Base-by-base conservation (phyloP, 1,284 basidiomycete genomes). In the Naganishia sp. region DNA sequence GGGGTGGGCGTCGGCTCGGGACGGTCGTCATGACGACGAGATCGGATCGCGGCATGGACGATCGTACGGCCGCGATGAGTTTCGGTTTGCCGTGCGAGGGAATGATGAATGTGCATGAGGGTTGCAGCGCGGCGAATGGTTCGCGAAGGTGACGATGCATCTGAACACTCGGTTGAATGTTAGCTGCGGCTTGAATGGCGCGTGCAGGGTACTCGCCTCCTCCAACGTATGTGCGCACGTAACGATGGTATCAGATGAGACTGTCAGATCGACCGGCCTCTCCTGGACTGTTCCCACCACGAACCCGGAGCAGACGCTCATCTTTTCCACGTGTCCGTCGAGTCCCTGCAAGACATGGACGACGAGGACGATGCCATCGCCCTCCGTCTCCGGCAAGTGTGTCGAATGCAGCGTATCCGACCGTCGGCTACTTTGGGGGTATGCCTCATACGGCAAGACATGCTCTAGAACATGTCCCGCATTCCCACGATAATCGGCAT, bases 141-240 rank as follows among this genome's bases (percentile, higher is more conserved):
- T 80, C 69, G 41, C 76, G 80, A 28, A 80, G 83, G 54, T 80
- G 80, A 57, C 82, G 81, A 56, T 65, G 52, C 47, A 85, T 84
- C 85, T 86, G n/a, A n/a, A n/a, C n/a, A n/a, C n/a, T n/a, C n/a
- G n/a, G n/a, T n/a, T n/a, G n/a, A n/a, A n/a, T n/a, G n/a, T n/a
- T n/a, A n/a, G n/a, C n/a, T n/a, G n/a, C n/a, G n/a, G n/a, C n/a
- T n/a, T n/a, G n/a, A n/a, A n/a, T n/a, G 52, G 41, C 43, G 6
- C 61, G 18, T 39, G 35, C 35, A 39, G 35, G 35, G 28, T 52
- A 66, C 82, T 74, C 71, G 83, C 86, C 83, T 86, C 83, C 72
- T 87, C 85, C 31, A 89, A 72, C 2, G 88, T 88, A 73, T 90
- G 88, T 5, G 85, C 86, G 70, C 88, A 90, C 0, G 85, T 85